Evolutionary conservation across 306 rosid genomes (phyloP).

Genomic region (Lagenaria siceraria): DNA sequence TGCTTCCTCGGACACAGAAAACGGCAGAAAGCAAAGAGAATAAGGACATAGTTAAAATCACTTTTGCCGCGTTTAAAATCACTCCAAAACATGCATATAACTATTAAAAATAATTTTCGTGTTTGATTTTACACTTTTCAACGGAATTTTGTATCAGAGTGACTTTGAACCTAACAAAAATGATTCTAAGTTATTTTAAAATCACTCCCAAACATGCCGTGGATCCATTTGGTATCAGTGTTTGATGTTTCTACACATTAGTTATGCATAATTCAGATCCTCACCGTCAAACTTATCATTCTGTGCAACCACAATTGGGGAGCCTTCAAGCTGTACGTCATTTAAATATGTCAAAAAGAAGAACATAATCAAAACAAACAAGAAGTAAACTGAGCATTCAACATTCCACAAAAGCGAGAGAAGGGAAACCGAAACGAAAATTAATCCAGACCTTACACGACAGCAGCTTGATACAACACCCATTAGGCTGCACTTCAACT

Average conservation of each 20-base stretch:
- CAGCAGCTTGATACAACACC: constrained; percentile 78
- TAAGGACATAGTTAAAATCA: not conserved
- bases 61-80: too few relatives aligned
- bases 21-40: not conserved
- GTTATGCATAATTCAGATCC: constrained; percentile 4
- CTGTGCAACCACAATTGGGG: constrained; percentile 73
- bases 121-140: too few relatives aligned
- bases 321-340: constrained; percentile 65
- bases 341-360: constrained; percentile 9
- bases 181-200: too few relatives aligned
- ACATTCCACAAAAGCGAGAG: not conserved
- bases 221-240: not conserved
- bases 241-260: not conserved
- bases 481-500: constrained; percentile 73
- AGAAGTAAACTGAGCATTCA: not conserved
- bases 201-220: not conserved
- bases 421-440: not conserved
- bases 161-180: too few relatives aligned
- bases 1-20: not conserved
- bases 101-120: too few relatives aligned
- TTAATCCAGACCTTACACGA: constrained; percentile 73
- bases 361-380: not conserved
- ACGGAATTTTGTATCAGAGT: too few relatives aligned
- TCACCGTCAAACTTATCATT: constrained; percentile 87
- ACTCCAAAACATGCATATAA: too few relatives aligned